Percentiles rank a stretch among this genome's conserved stretches.
Evolutionary conservation across 352 stramenopile genomes (phyloP).

Genomic region (Phytophthora uliginosa): DNA sequence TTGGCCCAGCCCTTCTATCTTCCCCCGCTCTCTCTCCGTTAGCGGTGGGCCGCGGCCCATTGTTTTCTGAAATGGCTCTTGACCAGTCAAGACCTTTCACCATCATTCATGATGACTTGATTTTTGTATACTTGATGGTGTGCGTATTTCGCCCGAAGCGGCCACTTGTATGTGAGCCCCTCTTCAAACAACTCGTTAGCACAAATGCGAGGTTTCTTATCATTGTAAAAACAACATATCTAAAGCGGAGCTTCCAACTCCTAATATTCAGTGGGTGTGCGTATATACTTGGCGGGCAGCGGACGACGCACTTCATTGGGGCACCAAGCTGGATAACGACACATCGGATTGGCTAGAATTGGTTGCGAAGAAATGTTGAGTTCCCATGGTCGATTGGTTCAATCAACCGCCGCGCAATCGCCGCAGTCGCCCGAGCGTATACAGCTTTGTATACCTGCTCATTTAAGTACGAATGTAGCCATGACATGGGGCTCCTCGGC

Average conservation of each 20-base stretch:
- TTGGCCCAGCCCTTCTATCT: neutral
- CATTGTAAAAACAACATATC: neutral
- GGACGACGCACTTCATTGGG: too few relatives aligned
- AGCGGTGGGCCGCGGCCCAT: neutral
- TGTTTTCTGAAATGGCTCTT: neutral
- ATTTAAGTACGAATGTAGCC: too few relatives aligned
- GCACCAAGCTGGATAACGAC: too few relatives aligned
- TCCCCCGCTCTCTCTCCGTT: neutral
- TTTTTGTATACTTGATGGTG: neutral
- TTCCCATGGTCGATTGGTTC: too few relatives aligned
- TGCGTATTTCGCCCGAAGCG: neutral
- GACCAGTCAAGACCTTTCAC: neutral
- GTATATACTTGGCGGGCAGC: slow-evolving; percentile 1
- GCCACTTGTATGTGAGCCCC: neutral
- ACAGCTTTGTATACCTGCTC: too few relatives aligned
- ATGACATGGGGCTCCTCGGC: too few relatives aligned
- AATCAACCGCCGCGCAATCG: too few relatives aligned
- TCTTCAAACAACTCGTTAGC: neutral
- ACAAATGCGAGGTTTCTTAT: neutral
- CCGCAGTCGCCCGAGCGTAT: too few relatives aligned
- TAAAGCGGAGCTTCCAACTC: neutral
- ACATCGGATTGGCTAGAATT: too few relatives aligned
- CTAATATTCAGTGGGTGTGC: neutral
- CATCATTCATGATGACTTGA: neutral
- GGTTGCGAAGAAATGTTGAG: too few relatives aligned